These are phyloP conservation scores for Afroboletus lepidellus DNA, from an alignment of 1,284 basidiomycete species.

Conservation along the genomic window DNA sequence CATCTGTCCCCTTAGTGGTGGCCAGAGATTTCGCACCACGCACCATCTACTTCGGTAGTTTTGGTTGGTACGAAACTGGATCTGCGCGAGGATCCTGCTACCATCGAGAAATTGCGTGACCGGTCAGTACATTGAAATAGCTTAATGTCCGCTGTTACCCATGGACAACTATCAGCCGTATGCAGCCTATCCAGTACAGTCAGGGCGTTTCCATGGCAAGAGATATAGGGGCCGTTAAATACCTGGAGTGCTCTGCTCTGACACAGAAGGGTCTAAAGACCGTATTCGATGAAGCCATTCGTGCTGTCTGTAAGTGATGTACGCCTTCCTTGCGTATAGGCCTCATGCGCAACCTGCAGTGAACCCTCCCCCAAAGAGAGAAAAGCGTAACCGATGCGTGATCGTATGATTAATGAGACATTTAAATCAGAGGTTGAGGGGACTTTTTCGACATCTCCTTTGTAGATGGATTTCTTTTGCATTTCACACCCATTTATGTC, in stretches of 20 bases:
- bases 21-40: constrained; percentile 96
- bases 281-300: constrained; percentile 96
- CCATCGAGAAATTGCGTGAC: constrained; percentile 91
- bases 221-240: constrained; percentile 95
- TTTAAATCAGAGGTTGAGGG: constrained; percentile 13
- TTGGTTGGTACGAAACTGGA: constrained; percentile 98
- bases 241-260: constrained; percentile 95
- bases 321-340: constrained; percentile 8
- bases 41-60: constrained; percentile 91
- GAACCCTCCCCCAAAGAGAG: constrained; percentile 68
- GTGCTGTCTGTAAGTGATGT: constrained; percentile 76
- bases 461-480: constrained; percentile 36
- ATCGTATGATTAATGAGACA: constrained; percentile 54
- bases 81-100: constrained; percentile 90
- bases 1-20: constrained; percentile 69
- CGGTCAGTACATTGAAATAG: constrained; percentile 47
- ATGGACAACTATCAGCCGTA: constrained; percentile 58
- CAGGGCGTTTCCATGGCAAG: constrained; percentile 91
- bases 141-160: constrained; percentile 1
- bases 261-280: constrained; percentile 98
- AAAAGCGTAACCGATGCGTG: constrained; percentile 58
- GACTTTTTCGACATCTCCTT: constrained; percentile 19
- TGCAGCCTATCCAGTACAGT: constrained; percentile 90
- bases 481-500: constrained; percentile 60
- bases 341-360: constrained; percentile 43